Evolutionary conservation across 2,329 filamentous ascomycete species (phyloP), one percentile per base, ranked within the genome.

Genomic region (Stachybotrys chartarum): DNA sequence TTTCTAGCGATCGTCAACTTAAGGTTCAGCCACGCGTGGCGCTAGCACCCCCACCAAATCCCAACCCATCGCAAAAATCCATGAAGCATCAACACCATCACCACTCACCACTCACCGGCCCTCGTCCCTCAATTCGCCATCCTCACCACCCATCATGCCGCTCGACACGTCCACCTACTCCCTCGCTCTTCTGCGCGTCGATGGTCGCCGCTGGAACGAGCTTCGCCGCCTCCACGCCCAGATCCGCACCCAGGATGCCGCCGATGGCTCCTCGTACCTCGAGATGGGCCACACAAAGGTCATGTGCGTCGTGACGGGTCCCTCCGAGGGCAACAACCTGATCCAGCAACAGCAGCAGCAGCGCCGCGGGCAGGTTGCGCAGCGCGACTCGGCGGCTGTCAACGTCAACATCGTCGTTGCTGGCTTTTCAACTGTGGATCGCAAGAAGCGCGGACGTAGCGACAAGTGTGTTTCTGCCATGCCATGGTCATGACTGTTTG

Each of bases 201-300:
- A 88, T 68, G 88, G 89, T 58, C 86, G 94, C 58, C 86, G 94
- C 64, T 99, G 94, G 94, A 97, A 99, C 76, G 94, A 99, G 72
- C 83, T 99, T 45, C 91, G 94, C 31, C 86, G 90, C 7, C 82
- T 96, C 52, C 85, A 91, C 67, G 93, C 89, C 51, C 90, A 95
- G 73, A 91, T 99, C 68, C 89, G 88, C 59, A 97, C 91, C 1
- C 94, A 97, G 72, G 87, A 92, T 58, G 88, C 92, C 52, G 91
- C 92, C 55, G 94, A 97, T 64, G 94, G 94, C 42, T 96, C 90
- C 49, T 90, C 88, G 58, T 96, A 96, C 73, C 84, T 97, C 57
- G 91, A 96, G 70, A 96, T 96, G 87, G 94, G 94, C 64, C 96
- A 97, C 74, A 99, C 94, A 24, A 94, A 96, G 69, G 87, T 99